phyloP scores from a whole-genome alignment of 2,329 filamentous ascomycete genomes.

The Corinectria fuckeliana region DNA sequence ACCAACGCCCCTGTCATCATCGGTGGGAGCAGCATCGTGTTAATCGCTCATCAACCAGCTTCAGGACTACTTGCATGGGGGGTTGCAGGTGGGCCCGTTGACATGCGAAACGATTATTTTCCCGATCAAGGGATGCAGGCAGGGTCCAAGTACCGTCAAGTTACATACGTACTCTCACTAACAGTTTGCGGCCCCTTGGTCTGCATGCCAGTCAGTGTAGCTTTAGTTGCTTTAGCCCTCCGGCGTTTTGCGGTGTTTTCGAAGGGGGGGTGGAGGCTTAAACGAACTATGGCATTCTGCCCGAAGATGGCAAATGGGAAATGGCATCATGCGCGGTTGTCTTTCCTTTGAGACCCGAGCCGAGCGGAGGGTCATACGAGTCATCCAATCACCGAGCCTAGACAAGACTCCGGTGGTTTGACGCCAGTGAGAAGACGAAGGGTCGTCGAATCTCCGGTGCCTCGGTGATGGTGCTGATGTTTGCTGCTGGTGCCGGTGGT shows the following conservation, averaged over 20 bases:
- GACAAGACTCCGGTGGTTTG: neutral
- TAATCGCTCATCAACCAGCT: constrained; percentile 21
- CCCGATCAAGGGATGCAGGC: constrained; percentile 6
- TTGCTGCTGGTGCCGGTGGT: constrained; percentile 6
- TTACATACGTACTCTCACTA: no score
- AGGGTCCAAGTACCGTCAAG: neutral
- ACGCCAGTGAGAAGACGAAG: neutral
- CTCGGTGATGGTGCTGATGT: neutral
- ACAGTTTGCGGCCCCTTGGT: neutral
- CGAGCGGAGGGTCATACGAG: neutral
- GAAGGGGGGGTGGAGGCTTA: constrained; percentile 7
- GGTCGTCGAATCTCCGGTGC: neutral
- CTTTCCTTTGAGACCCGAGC: constrained; percentile 3
- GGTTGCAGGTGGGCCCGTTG: no score
- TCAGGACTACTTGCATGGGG: neutral
- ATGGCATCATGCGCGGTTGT: constrained; percentile 20
- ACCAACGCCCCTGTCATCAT: constrained; percentile 20
- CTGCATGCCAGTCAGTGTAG: neutral
- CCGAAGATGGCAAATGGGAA: constrained; percentile 22
- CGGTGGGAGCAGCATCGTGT: constrained; percentile 15
- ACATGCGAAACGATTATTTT: constrained; percentile 5
- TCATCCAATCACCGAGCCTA: neutral
- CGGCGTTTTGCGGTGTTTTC: no score
- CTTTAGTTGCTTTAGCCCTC: constrained; percentile 10
- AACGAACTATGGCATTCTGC: constrained; percentile 17